Evolutionary conservation across 345 rosid genomes (phyloP).

Genomic region (Syzygium aromaticum): DNA sequence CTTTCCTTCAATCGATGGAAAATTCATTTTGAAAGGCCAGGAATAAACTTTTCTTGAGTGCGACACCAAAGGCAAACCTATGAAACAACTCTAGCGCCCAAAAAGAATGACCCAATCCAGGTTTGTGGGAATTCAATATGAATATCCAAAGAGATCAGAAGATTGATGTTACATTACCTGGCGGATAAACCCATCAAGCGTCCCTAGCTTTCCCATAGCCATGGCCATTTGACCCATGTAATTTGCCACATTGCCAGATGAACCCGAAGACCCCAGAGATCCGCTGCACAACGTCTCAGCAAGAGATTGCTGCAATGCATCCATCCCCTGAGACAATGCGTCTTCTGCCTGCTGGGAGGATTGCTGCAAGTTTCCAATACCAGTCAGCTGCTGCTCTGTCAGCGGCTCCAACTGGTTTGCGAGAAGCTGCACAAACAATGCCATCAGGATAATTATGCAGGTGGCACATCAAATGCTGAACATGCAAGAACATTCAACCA

Average conservation of each 20-base stretch:
- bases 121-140: neutral
- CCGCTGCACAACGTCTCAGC: conserved; percentile 91
- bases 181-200: conserved; percentile 90
- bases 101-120: neutral
- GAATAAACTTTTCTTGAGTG: neutral
- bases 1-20: neutral
- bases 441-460: neutral
- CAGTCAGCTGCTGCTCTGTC: conserved; percentile 83
- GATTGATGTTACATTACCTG: conserved; percentile 44
- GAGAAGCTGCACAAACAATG: conserved; percentile 53
- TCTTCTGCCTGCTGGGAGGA: conserved; percentile 99
- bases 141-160: neutral
- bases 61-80: neutral
- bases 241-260: conserved; percentile 84
- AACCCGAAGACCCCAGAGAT: conserved; percentile 71
- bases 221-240: conserved; percentile 99
- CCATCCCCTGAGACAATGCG: conserved; percentile 99
- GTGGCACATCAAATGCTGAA: neutral
- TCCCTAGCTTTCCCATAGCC: conserved; percentile 99
- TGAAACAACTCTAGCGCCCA: neutral
- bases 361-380: conserved; percentile 80
- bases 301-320: conserved; percentile 88
- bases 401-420: conserved; percentile 87
- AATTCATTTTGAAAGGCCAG: neutral
- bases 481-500: neutral